Base-by-base conservation (phyloP, 2,329 filamentous ascomycete species). In the Arthrobotrys musiformis region DNA sequence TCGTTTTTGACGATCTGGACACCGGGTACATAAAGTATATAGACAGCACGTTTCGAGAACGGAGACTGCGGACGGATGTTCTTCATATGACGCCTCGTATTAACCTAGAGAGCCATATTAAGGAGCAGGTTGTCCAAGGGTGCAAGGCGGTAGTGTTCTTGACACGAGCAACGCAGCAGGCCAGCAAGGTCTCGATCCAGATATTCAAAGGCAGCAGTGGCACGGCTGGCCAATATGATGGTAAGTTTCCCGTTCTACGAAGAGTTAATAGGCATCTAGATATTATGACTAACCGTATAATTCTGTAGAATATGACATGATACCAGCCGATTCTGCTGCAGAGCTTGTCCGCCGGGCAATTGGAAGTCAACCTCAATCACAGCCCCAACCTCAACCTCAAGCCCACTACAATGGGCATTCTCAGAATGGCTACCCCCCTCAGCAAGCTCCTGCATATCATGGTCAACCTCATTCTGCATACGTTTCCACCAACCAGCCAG, bases 91-190 rank as follows among this genome's bases (percentile, higher is more conserved):
- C 90, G 68, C 90, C 93, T 30, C 89, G 92, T 22, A 89, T 96
- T 52, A 89, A 92, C 17, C 90, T 94, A 78, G 89, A 91, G 37
- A 89, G 91, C 4, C 90, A 97, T n/a, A 89, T 97, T 63, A 90
- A 93, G 79, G 88, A 92, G 63, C 93, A 97, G 82, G 92, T 96
- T 40, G 85, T 94, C 9, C 94, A 98, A 83, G 94, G 95, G 17
- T 94, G 97, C 0, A 88, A 92, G 62, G 94, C 92, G 7, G 92
- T 97, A 13, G 90, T 93, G 4, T 91, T 93, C 80, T 87, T 98
- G 13, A 90, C 92, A 76, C 86, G 89, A 61, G 86, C 87, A 52
- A 89, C 92, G 22, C 91, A 97, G 81, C 86, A 87, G 35, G 87
- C 87, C 1, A 90, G 90, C 79, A 93, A 91, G 82, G 91, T 98